phyloP scores from a whole-genome alignment of 768 basidiomycete genomes.

The Leucocoprinus sp. region DNA sequence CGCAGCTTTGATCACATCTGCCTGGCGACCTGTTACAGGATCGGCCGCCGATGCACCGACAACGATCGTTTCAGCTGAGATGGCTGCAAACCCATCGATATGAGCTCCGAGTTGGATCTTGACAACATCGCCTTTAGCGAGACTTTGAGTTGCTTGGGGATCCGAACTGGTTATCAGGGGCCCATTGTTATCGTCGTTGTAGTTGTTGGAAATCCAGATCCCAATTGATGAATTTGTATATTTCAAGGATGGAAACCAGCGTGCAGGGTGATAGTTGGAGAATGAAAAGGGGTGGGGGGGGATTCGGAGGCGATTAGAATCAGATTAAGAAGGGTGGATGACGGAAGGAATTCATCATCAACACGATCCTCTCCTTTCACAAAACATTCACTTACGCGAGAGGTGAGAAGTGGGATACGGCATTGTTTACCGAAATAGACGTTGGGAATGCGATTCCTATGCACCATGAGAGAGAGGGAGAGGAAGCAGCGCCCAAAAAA shows the following conservation, averaged over 20 bases:
- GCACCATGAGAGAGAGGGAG: background rate
- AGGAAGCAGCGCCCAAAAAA: background rate
- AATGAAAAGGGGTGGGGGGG: background rate
- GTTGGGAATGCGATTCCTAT: conserved; percentile 93
- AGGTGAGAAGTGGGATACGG: conserved; percentile 95
- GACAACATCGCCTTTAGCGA: conserved; percentile 86
- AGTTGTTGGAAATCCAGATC: background rate
- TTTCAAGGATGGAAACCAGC: too few species aligned
- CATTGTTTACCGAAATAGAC: conserved; percentile 88
- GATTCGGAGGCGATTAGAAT: background rate
- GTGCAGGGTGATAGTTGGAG: too few species aligned
- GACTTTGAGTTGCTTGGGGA: conserved; percentile 53
- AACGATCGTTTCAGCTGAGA: conserved; percentile 89
- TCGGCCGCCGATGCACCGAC: conserved; percentile 67
- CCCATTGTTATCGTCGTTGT: background rate
- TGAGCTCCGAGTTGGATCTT: conserved; percentile 96
- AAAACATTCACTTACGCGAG: conserved; percentile 56
- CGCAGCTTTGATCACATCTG: conserved; percentile 91
- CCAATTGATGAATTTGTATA: background rate
- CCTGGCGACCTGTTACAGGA: conserved; percentile 78
- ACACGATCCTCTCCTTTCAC: background rate
- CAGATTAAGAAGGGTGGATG: conserved; percentile 10
- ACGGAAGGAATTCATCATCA: background rate
- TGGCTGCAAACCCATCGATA: conserved; percentile 93
- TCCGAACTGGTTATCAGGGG: conserved; percentile 49